These are phyloP conservation scores for Lablab purpureus DNA, from an alignment of 306 rosid species.

Conservation along the genomic window DNA sequence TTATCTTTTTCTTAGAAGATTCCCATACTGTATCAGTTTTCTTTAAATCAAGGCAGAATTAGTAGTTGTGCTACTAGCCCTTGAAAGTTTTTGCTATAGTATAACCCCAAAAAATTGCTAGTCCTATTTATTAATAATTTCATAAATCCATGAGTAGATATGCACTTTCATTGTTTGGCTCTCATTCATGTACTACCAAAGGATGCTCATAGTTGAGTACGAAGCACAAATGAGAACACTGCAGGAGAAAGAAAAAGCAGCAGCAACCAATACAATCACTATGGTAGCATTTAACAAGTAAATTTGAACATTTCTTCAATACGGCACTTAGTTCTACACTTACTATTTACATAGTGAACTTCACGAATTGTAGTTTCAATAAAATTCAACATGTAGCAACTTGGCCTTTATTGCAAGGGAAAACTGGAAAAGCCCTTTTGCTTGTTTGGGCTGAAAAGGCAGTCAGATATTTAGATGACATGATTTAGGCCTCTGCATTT, in stretches of 20 bases:
- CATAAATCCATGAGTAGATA: too few species aligned
- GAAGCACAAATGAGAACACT: neutral
- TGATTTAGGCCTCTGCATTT: slow-evolving; percentile 41
- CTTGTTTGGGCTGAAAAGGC: slow-evolving; percentile 32
- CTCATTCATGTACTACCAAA: neutral
- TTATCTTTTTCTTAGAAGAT: too few species aligned
- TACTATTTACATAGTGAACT: slow-evolving; percentile 51
- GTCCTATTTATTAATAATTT: too few species aligned
- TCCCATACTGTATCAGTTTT: too few species aligned
- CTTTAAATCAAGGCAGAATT: too few species aligned
- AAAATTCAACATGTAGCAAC: slow-evolving; percentile 45
- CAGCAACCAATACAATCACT: slow-evolving; percentile 29
- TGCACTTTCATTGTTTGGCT: neutral
- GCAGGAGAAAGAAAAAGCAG: slow-evolving; percentile 5
- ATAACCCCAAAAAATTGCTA: too few species aligned
- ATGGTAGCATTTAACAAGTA: slow-evolving; percentile 41
- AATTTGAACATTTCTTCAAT: slow-evolving; percentile 37
- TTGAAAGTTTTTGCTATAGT: too few species aligned
- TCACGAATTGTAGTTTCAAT: slow-evolving; percentile 39
- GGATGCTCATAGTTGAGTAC: neutral
- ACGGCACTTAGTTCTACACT: slow-evolving; percentile 45
- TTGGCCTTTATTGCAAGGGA: slow-evolving; percentile 49
- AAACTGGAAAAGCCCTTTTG: slow-evolving; percentile 45
- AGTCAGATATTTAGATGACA: slow-evolving; percentile 20
- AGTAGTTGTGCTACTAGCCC: too few species aligned